Base-by-base conservation (phyloP, 306 rosid genomes). In the Inga leiocalycina region DNA sequence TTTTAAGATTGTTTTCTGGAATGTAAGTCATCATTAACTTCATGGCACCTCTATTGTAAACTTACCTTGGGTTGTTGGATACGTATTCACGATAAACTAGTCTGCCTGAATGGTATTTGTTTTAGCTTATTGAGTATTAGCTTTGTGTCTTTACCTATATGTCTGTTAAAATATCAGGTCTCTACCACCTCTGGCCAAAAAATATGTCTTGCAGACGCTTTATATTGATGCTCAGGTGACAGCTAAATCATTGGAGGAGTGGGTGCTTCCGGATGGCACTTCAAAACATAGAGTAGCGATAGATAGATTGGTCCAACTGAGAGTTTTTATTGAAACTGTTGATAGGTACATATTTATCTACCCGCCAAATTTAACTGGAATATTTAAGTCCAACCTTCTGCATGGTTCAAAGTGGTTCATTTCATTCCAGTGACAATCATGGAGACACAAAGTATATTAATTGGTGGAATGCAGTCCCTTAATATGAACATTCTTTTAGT, bases 121-220 rank as follows among this genome's bases (percentile, higher is more conserved):
- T 41, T 62, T 10, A 84, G 51, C 70, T 70, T 73, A 22, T 20
- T 77, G 51, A 66, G 78, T 61, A 49, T 4, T 2, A 71, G 17
- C 11, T 11, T 19, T 56, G 78, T 80, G 62, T 82, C 51, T 86
- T 76, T 66, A 79, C 78, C 35, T 0, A 65, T 1, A 32, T 65
- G 19, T 65, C 43, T 65, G 20, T 45, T 44, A 32, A 65, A 65
- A 65, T 71, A 66, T 83, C 86, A 96, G 99, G 94, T 96, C 98
- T 75, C 87, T 96, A 85, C 94, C 97, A 6, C 98, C 99, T 8
- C 88, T 96, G 27, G 99, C 92, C 27, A 96, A 93, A 92, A 96
- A 87, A 86, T 96, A 93, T 39, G 94, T 91, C 44, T 71, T 96
- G 68, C 99, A 96, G 84, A 84, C 91, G 86, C 82, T 96, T 34